phyloP scores from a whole-genome alignment of 2,329 filamentous ascomycete genomes.

The Pyrenochaeta sp. region DNA sequence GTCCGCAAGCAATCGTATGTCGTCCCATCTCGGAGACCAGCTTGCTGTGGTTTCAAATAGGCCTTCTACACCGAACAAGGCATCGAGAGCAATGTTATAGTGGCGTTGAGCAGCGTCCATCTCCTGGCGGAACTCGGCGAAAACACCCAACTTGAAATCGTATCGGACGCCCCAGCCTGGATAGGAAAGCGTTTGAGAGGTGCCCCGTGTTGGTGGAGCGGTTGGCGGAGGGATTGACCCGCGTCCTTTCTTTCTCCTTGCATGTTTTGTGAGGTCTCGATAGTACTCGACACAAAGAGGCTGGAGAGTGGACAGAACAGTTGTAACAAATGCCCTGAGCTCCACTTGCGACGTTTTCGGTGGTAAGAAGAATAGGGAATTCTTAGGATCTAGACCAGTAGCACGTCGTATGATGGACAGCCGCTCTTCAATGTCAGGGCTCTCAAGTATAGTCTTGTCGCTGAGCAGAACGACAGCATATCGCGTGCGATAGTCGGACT shows the following conservation, averaged over 20 bases:
- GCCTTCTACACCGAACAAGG: slow-evolving; percentile 76
- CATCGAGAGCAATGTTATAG: slow-evolving; percentile 87
- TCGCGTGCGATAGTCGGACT: slow-evolving; percentile 78
- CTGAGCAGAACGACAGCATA: slow-evolving; percentile 80
- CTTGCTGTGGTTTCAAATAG: slow-evolving; percentile 87
- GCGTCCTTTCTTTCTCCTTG: slow-evolving; percentile 84
- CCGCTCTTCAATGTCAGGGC: slow-evolving; percentile 73
- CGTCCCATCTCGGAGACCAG: slow-evolving; percentile 90
- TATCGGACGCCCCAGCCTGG: slow-evolving; percentile 94
- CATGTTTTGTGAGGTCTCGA: slow-evolving; percentile 89
- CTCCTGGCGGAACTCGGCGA: slow-evolving; percentile 92
- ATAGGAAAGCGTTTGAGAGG: slow-evolving; percentile 82
- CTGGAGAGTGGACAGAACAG: slow-evolving; percentile 75
- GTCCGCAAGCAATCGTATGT: slow-evolving; percentile 88
- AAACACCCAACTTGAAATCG: slow-evolving; percentile 89
- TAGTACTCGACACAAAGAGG: slow-evolving; percentile 87
- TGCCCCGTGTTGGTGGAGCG: slow-evolving; percentile 80
- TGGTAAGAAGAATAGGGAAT: slow-evolving; percentile 80
- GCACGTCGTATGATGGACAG: slow-evolving; percentile 79
- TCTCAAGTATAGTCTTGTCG: slow-evolving; percentile 68
- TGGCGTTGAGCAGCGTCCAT: slow-evolving; percentile 86
- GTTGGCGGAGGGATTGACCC: slow-evolving; percentile 81
- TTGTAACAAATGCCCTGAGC: slow-evolving; percentile 75
- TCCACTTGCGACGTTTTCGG: slow-evolving; percentile 75
- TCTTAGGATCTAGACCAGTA: slow-evolving; percentile 82